Evolutionary conservation across 345 rosid genomes (phyloP).

Genomic region (Bretschneidera sinensis): DNA sequence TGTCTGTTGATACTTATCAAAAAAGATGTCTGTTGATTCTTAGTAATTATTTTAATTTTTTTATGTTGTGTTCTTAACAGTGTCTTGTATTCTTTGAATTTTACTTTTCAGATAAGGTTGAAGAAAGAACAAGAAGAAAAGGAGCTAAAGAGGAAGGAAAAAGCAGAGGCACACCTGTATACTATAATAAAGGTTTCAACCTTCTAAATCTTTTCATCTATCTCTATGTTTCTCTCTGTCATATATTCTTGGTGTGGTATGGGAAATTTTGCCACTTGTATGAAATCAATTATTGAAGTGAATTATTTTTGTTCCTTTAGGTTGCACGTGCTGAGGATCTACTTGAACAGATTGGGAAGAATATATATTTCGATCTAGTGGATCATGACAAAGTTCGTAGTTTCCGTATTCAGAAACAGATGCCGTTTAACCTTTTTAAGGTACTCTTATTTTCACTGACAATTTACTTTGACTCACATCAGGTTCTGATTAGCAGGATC

Average conservation of each 20-base stretch:
- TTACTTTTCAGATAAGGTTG: slow-evolving; percentile 42
- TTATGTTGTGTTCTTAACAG: background rate
- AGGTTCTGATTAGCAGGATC: background rate
- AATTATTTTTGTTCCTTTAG: slow-evolving; percentile 19
- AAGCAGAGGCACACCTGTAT: slow-evolving; percentile 60
- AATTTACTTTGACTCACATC: background rate
- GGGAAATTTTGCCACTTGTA: background rate
- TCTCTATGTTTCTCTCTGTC: background rate
- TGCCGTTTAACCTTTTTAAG: slow-evolving; percentile 50
- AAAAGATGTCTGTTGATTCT: no score
- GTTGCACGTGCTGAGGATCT: slow-evolving; percentile 67
- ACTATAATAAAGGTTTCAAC: slow-evolving; percentile 48
- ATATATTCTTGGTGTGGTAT: background rate
- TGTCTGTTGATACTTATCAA: background rate
- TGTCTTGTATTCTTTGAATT: background rate
- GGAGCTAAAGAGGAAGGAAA: slow-evolving; percentile 48
- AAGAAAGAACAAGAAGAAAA: slow-evolving; percentile 67
- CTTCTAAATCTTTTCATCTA: background rate
- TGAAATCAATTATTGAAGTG: background rate
- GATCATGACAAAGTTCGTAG: slow-evolving; percentile 76
- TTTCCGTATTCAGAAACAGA: slow-evolving; percentile 69
- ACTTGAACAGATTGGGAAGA: slow-evolving; percentile 61
- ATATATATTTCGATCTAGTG: slow-evolving; percentile 71
- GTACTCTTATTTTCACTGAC: slow-evolving; percentile 22
- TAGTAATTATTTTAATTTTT: background rate